Evolutionary conservation across 768 basidiomycete genomes (phyloP).

Genomic region (Mycena metata): DNA sequence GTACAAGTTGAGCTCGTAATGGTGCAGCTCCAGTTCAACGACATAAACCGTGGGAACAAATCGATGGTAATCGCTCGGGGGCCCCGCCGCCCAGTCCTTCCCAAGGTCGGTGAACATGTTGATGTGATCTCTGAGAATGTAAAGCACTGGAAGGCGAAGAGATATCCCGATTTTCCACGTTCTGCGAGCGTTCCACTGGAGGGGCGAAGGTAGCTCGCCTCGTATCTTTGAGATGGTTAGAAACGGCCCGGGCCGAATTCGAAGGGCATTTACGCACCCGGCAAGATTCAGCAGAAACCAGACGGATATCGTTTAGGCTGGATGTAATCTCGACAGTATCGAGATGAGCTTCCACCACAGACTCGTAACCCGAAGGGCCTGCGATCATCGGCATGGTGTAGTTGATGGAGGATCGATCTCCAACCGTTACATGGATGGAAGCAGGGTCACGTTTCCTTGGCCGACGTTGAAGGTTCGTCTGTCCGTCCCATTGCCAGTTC

Average conservation of each 20-base stretch:
- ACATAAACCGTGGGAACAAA: slow-evolving; percentile 89
- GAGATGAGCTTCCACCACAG: slow-evolving; percentile 85
- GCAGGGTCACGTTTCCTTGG: slow-evolving; percentile 74
- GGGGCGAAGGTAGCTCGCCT: slow-evolving; percentile 82
- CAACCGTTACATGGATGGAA: slow-evolving; percentile 79
- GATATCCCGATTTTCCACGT: slow-evolving; percentile 84
- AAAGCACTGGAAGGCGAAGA: slow-evolving; percentile 79
- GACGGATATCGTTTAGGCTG: slow-evolving; percentile 88
- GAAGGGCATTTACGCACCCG: slow-evolving; percentile 61
- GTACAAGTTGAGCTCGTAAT: slow-evolving; percentile 84
- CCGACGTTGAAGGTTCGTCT: slow-evolving; percentile 59
- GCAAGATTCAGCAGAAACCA: slow-evolving; percentile 84
- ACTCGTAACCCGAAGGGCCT: slow-evolving; percentile 79
- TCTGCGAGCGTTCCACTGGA: slow-evolving; percentile 85
- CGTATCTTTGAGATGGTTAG: slow-evolving; percentile 61
- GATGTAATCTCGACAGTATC: slow-evolving; percentile 84
- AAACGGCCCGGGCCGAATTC: neutral
- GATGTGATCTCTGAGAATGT: slow-evolving; percentile 91
- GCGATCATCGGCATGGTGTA: slow-evolving; percentile 89
- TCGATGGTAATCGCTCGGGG: slow-evolving; percentile 81
- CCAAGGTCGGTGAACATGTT: slow-evolving; percentile 95
- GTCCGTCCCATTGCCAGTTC: slow-evolving; percentile 96
- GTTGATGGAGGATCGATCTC: slow-evolving; percentile 86
- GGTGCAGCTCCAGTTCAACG: slow-evolving; percentile 77
- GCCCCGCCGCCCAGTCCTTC: slow-evolving; percentile 91